Evolutionary conservation across 2,329 filamentous ascomycete species (phyloP).

Genomic region (Colletotrichum sidae): DNA sequence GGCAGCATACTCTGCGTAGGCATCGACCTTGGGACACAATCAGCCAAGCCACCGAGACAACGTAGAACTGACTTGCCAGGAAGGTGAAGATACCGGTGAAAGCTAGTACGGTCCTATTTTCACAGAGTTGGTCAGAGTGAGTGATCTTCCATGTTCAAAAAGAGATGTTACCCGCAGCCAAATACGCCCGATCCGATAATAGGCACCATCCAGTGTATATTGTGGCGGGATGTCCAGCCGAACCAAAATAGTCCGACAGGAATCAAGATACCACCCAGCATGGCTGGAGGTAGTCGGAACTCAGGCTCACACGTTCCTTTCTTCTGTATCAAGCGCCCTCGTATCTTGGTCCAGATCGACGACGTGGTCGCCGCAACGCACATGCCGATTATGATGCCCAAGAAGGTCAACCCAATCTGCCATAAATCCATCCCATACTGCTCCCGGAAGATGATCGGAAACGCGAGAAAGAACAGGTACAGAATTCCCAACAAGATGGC

Average conservation of each 20-base stretch:
- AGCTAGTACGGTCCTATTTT: constrained; percentile 74
- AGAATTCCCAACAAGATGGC: constrained; percentile 86
- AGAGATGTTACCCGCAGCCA: constrained; percentile 70
- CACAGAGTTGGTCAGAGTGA: too few relatives aligned
- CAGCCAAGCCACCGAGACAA: not conserved
- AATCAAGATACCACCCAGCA: constrained; percentile 78
- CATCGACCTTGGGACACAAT: constrained; percentile 66
- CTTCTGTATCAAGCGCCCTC: constrained; percentile 66
- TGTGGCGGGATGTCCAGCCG: constrained; percentile 34
- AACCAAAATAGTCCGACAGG: constrained; percentile 67
- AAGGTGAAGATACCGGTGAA: constrained; percentile 91
- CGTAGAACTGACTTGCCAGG: constrained; percentile 66
- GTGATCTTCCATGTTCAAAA: constrained; percentile 35
- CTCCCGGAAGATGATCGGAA: constrained; percentile 79
- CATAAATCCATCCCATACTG: constrained; percentile 82
- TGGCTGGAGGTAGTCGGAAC: constrained; percentile 83
- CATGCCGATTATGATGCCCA: constrained; percentile 78
- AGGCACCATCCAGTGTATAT: constrained; percentile 36
- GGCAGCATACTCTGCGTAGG: constrained; percentile 83
- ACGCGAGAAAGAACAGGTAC: constrained; percentile 94
- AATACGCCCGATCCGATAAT: constrained; percentile 80
- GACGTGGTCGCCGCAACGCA: constrained; percentile 67
- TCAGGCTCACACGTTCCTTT: constrained; percentile 79
- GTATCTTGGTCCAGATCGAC: constrained; percentile 73
- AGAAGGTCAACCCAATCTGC: constrained; percentile 81